Evolutionary conservation across 768 basidiomycete genomes (phyloP), one percentile per base, ranked within the genome.

Genomic region (Panus rudis): DNA sequence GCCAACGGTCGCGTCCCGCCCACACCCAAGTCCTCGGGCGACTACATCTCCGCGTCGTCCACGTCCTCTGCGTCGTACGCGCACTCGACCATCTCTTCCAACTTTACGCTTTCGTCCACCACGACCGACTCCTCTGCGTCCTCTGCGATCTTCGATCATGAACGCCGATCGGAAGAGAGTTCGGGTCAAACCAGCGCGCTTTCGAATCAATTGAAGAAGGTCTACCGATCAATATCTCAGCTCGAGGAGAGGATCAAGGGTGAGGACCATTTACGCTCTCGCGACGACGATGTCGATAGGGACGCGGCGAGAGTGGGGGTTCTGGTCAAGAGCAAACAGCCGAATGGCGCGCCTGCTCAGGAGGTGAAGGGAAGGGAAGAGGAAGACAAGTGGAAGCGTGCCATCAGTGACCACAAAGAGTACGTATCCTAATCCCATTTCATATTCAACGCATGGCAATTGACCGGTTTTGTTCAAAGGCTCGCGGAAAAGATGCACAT

Each of bases 401-500:
- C 83, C 45, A 75, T 88, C 26, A 65, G 68, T 0, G 79, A 86
- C 56, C 96, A 99, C 62, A 96, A 94, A 63, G 71, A 76, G 93
- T 88, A 52, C 49, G 84, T 69, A 25, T 27, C 22, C 21, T 13
- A 31, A 13, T 50, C 39, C 35, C 25, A 13, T 26, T 30, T 43
- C 41, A 37, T 51, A 23, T 49, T 28, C 12, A 6, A 48, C n/a
- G 34, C 40, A 41, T 37, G 32, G 39, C 11, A 37, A 45, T 46
- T 25, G 5, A 26, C 32, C 33, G 13, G 32, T 28, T 17, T 28
- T 21, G 4, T 45, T 62, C 61, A 43, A 24, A 97, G 93, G 47
- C 76, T 97, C 4, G 91, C 88, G 0, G 93, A 98, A 52, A 76
- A 79, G 46, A 90, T 94, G 52, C 91, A 92, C 63, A 83, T 87